Conservation (phyloP, 352 stramenopile genomes). For the Phytophthora tentaculata region DNA sequence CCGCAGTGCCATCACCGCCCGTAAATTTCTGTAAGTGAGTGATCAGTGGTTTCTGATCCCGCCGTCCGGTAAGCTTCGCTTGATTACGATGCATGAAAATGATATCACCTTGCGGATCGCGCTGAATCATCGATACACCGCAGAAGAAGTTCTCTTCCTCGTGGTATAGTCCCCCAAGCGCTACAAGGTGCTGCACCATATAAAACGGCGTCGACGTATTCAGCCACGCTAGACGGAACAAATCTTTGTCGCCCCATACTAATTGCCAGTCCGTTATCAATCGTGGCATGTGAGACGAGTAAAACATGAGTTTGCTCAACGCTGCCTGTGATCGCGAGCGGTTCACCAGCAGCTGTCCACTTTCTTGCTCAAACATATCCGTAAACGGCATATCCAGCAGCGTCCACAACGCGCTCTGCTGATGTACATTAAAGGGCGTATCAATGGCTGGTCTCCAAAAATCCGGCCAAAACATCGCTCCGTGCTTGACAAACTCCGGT, state of each 20-base stretch:
- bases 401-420: conserved; percentile 72
- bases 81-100: conserved; percentile 87
- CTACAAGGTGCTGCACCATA: conserved; percentile 65
- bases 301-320: conserved; percentile 84
- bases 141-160: conserved; percentile 67
- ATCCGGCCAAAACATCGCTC: conserved; percentile 87
- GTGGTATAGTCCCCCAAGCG: conserved; percentile 62
- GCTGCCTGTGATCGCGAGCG: conserved; percentile 41
- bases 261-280: conserved; percentile 71
- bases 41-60: conserved; percentile 63
- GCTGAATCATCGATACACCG: conserved; percentile 83
- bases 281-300: conserved; percentile 60
- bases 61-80: conserved; percentile 71
- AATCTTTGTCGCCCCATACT: conserved; percentile 73
- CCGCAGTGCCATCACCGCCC: conserved; percentile 62
- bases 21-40: conserved; percentile 83
- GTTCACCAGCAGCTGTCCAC: conserved; percentile 78
- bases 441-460: conserved; percentile 73
- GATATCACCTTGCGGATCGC: conserved; percentile 69
- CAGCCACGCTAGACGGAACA: conserved; percentile 83
- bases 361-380: conserved; percentile 90
- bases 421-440: conserved; percentile 79
- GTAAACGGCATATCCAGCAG: conserved; percentile 84
- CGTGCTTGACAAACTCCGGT: conserved; percentile 60
- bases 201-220: conserved; percentile 77